phyloP scores from a whole-genome alignment of 208 protist species.

The Tritrichomonas musculus region DNA sequence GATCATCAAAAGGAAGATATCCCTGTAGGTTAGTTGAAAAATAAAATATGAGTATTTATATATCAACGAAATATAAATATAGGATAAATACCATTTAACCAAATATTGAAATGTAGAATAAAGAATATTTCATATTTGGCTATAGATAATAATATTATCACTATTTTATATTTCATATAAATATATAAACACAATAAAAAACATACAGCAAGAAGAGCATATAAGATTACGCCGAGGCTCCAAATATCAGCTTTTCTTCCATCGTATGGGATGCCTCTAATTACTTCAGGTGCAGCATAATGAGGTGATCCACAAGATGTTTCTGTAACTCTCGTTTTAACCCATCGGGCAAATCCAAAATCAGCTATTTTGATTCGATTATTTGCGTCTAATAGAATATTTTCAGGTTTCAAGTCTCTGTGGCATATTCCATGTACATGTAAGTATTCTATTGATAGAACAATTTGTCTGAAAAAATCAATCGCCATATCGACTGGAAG shows the following conservation, averaged over 20 bases:
- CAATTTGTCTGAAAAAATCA: conserved; percentile 35
- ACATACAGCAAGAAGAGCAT: neutral
- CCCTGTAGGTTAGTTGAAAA: neutral
- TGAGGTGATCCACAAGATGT: conserved; percentile 13
- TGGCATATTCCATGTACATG: conserved; percentile 36
- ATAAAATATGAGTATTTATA: no score
- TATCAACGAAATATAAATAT: no score
- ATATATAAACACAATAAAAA: no score
- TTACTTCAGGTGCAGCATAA: conserved; percentile 15
- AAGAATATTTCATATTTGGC: no score
- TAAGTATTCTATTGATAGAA: conserved; percentile 28
- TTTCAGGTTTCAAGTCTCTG: conserved; percentile 41
- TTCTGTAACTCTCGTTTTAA: neutral
- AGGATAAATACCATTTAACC: no score
- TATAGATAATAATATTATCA: no score
- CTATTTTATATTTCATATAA: no score
- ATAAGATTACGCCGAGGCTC: neutral
- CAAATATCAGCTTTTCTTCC: neutral
- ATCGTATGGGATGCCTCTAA: neutral
- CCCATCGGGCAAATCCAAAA: neutral
- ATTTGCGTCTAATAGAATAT: neutral
- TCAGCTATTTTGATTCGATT: neutral
- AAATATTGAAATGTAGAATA: no score
- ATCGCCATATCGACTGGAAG: neutral
- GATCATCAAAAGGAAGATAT: neutral